phyloP scores from a whole-genome alignment of 2,329 filamentous ascomycete species.

The Pseudogymnoascus sp. region DNA sequence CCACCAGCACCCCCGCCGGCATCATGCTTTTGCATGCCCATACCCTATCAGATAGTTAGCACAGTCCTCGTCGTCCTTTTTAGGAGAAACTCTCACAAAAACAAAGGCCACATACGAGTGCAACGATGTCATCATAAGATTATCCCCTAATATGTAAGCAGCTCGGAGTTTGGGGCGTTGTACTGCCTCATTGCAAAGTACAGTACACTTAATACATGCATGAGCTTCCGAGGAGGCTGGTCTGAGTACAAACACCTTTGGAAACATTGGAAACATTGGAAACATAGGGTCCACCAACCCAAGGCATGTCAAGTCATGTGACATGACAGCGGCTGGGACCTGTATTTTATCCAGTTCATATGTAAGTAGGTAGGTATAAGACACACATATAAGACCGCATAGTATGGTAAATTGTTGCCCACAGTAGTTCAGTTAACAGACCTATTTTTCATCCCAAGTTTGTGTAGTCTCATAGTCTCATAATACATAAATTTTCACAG shows the following conservation, averaged over 20 bases:
- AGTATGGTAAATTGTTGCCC: not conserved
- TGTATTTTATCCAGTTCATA: not conserved
- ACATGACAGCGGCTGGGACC: not conserved
- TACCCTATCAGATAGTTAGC: not conserved
- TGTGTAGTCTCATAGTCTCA: not conserved
- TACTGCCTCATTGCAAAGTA: not conserved
- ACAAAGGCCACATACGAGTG: not conserved
- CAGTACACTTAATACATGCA: not conserved
- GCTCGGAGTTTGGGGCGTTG: not conserved
- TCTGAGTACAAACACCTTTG: not conserved
- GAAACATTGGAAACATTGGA: not conserved
- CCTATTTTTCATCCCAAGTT: not conserved
- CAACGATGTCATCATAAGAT: slow-evolving; percentile 6
- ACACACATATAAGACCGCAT: slow-evolving; percentile 1
- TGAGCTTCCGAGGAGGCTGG: not conserved
- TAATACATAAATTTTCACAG: not conserved
- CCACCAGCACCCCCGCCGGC: not conserved
- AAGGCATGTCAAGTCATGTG: not conserved
- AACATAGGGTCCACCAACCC: slow-evolving; percentile 1
- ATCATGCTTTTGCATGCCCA: not conserved
- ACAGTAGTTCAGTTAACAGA: not conserved
- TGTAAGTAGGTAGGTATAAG: not conserved
- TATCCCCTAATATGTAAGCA: not conserved
- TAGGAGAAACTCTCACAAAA: not conserved
- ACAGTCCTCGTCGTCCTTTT: not conserved